Base-by-base conservation (phyloP, 1,284 basidiomycete genomes). In the Irpex lacteus region DNA sequence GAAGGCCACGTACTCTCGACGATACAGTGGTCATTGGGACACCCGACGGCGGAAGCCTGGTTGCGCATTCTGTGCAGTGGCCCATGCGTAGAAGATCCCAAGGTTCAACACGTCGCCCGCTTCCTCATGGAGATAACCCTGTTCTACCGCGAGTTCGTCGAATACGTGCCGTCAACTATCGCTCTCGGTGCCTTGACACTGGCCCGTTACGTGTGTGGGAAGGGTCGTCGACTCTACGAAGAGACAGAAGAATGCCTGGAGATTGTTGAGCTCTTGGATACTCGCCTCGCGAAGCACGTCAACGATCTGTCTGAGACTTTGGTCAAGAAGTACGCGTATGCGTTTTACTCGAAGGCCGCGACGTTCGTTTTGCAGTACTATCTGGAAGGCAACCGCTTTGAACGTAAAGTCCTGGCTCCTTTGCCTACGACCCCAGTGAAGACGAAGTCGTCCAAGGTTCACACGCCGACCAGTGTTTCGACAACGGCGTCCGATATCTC, bases 111-210 rank as follows among this genome's bases (percentile, higher is more conserved):
- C 74, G 89, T 98, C 67, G 95, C 98, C 1, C 91, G 98, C 55
- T 99, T 98, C 82, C 80, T 99, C 72, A 98, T 99, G 94, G 98
- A 99, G 80, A 92, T 97, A 70, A 98, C 96, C 49, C 85, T 99
- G 59, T 99, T 98, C 83, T 93, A 98, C 77, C 90, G 95, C 68
- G 95, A 98, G 75, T 99, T 98, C 77, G 85, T 98, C 76, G 88
- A 90, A 70, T 90, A 90, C 72, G 82, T 88, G 15, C 90, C 97
- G 0, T 97, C 95, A 0, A 84, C 91, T 38, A 90, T 98, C 71
- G 96, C 98, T 19, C 81, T 89, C 21, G 98, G 93, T 60, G 88
- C 96, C 15, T 81, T 99, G 68, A 90, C 94, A 11, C 85, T 99
- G 40, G 94, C 97, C 3, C 90, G 96, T 53, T 93, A 87, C 80